These are phyloP conservation scores for Sporothrix protearum DNA, from an alignment of 2,329 filamentous ascomycete species.

Conservation along the genomic window DNA sequence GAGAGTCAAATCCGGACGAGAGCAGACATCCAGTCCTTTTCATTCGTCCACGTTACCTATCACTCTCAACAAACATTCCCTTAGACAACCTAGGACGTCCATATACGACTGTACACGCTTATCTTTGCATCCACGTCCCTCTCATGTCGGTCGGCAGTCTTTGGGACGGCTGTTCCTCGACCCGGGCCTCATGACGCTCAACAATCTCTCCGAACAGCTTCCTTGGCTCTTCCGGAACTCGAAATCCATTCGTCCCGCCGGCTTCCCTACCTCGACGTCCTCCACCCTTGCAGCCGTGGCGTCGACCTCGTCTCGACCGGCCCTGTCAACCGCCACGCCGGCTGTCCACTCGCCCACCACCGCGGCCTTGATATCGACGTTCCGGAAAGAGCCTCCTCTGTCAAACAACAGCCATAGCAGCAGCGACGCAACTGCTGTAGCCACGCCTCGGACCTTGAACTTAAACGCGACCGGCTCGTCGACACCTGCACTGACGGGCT, in stretches of 20 bases:
- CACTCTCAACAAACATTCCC: not conserved
- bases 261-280: not conserved
- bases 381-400: constrained; percentile 17
- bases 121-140: too few species aligned
- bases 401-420: constrained; percentile 2
- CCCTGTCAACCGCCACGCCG: constrained; percentile 5
- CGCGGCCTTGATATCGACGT: constrained; percentile 20
- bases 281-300: not conserved
- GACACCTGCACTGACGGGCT: constrained; percentile 18
- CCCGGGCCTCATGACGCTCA: constrained; percentile 58
- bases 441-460: not conserved
- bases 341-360: constrained; percentile 15
- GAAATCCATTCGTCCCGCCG: constrained; percentile 33
- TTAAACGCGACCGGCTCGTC: not conserved
- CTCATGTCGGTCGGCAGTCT: constrained; percentile 30
- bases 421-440: not conserved
- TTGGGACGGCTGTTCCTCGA: constrained; percentile 37
- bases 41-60: not conserved
- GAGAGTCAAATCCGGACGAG: not conserved
- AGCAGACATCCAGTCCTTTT: constrained; percentile 18
- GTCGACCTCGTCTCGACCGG: not conserved
- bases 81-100: not conserved
- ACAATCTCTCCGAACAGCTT: constrained; percentile 57
- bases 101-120: not conserved
- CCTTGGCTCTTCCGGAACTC: constrained; percentile 54